Conservation (phyloP, 1,284 basidiomycete species). For the Tausonia pullulans region DNA sequence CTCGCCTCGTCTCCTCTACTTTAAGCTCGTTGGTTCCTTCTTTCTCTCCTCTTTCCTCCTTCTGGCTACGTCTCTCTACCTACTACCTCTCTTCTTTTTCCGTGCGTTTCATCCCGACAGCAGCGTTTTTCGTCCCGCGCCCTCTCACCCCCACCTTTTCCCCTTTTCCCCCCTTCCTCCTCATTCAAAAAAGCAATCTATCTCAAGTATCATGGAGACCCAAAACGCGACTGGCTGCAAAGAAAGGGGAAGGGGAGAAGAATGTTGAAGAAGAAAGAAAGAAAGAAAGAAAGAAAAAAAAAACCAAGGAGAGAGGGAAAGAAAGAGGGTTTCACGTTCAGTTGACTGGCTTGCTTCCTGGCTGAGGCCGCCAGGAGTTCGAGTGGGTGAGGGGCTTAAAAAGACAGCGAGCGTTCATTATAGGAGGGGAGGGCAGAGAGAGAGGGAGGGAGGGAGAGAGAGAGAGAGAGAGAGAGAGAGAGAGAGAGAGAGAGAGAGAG, state of each 20-base stretch:
- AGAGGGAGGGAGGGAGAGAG: not conserved
- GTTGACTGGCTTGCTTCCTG: constrained; percentile 21
- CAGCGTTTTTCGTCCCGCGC: not conserved
- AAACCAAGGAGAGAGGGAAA: constrained; percentile 32
- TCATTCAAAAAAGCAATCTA: not conserved
- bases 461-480: too few species aligned
- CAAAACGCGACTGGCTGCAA: constrained; percentile 34
- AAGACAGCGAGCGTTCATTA: too few species aligned
- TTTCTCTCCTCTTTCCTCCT: not conserved
- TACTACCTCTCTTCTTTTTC: not conserved
- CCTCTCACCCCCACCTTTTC: not conserved
- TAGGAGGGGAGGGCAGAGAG: not conserved
- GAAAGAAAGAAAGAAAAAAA: constrained; percentile 24
- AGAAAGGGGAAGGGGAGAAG: constrained; percentile 24
- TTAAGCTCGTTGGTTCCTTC: not conserved
- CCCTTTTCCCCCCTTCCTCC: not conserved
- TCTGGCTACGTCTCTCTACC: too few species aligned
- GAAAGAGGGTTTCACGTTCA: constrained; percentile 36
- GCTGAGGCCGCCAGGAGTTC: constrained; percentile 35
- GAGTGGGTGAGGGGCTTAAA: constrained; percentile 27
- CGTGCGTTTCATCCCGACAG: not conserved
- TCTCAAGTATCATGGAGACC: not conserved
- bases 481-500: not conserved
- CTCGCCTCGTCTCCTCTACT: too few species aligned
- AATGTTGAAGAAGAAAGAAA: constrained; percentile 3